phyloP scores from a whole-genome alignment of 257 asterid species.

The Craterostigma plantagineum region DNA sequence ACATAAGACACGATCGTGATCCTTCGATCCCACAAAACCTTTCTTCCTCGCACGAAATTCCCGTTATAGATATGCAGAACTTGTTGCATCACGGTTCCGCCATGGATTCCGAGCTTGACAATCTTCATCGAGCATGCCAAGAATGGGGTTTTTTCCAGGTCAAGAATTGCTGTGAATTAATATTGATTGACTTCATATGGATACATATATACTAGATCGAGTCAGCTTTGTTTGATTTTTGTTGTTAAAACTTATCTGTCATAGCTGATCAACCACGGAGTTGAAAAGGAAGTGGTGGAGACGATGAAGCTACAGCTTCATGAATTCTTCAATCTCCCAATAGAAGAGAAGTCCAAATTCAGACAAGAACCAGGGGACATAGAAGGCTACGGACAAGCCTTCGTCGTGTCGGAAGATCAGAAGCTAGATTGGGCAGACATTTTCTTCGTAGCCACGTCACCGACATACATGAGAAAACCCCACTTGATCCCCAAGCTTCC shows the following conservation, averaged over 20 bases:
- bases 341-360: constrained; percentile 33
- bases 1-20: constrained; percentile 19
- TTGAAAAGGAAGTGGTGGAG: constrained; percentile 15
- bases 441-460: constrained; percentile 16
- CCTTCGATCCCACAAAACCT: constrained; percentile 2
- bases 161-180: too few species aligned
- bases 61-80: constrained; percentile 22
- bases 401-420: constrained; percentile 42
- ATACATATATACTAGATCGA: too few species aligned
- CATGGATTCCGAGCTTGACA: constrained; percentile 15
- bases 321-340: constrained; percentile 30
- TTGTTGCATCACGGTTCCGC: constrained; percentile 8
- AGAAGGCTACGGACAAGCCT: constrained; percentile 48
- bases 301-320: constrained; percentile 18
- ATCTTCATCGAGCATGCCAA: constrained; percentile 37
- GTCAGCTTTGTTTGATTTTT: too few species aligned
- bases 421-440: constrained; percentile 56
- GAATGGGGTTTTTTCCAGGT: constrained; percentile 59
- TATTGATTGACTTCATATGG: too few species aligned
- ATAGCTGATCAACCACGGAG: constrained; percentile 57
- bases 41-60: constrained; percentile 17
- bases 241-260: too few species aligned
- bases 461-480: constrained; percentile 22
- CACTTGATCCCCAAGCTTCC: constrained; percentile 39
- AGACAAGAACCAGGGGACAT: constrained; percentile 14